phyloP scores from a whole-genome alignment of 2,329 filamentous ascomycete species.

The Fusarium sp. region DNA sequence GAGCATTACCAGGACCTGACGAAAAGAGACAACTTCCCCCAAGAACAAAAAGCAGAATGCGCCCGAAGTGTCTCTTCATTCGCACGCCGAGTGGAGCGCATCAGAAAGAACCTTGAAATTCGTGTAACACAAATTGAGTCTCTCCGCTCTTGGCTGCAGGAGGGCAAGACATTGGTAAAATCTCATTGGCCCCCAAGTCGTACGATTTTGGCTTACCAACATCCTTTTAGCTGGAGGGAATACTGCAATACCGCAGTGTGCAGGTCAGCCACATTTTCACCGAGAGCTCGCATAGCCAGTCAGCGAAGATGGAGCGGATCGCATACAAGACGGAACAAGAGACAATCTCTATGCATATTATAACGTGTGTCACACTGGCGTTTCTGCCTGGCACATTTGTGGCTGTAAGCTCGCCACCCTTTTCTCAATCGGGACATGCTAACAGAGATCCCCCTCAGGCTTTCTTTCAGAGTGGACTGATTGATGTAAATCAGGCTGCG shows the following conservation, averaged over 20 bases:
- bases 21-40: neutral
- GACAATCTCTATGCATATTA: slow-evolving; percentile 50
- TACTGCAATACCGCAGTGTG: neutral
- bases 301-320: slow-evolving; percentile 48
- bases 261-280: neutral
- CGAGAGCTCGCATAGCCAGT: neutral
- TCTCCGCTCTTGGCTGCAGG: neutral
- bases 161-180: neutral
- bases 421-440: neutral
- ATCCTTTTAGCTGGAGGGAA: no score
- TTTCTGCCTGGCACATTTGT: slow-evolving; percentile 51
- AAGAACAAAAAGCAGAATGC: neutral
- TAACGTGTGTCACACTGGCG: slow-evolving; percentile 48
- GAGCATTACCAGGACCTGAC: slow-evolving; percentile 15
- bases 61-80: neutral
- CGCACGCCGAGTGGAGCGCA: slow-evolving; percentile 4
- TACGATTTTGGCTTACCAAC: no score
- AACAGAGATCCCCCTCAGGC: neutral
- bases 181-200: no score
- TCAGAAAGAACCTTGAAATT: slow-evolving; percentile 18
- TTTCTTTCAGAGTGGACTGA: neutral
- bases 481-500: neutral
- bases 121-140: slow-evolving; percentile 14
- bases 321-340: slow-evolving; percentile 62
- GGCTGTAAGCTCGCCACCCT: slow-evolving; percentile 40